These are phyloP conservation scores for Labyrinthula sp. DNA, from an alignment of 352 stramenopile genomes.

Conservation along the genomic window DNA sequence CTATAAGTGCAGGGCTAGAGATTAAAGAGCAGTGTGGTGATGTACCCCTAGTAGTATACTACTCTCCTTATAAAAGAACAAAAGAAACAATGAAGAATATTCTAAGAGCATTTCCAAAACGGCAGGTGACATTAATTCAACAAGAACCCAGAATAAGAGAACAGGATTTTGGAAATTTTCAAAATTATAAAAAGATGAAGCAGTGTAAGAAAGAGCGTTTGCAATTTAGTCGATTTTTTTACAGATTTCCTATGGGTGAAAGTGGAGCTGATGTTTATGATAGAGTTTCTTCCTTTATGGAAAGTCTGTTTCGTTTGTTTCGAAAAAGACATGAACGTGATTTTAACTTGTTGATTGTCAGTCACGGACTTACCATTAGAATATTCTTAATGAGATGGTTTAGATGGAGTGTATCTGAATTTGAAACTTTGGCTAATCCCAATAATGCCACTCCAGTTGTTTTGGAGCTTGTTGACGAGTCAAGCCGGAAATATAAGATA, in stretches of 20 bases:
- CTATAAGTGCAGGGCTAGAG: constrained; percentile 42
- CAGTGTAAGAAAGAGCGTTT: constrained; percentile 27
- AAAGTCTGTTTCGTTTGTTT: constrained; percentile 59
- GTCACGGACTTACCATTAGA: constrained; percentile 56
- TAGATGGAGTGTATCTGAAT: constrained; percentile 56
- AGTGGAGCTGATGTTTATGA: constrained; percentile 61
- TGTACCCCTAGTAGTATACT: constrained; percentile 43
- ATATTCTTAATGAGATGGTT: constrained; percentile 64
- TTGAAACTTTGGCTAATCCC: constrained; percentile 41
- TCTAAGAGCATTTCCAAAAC: constrained; percentile 31
- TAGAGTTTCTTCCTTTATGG: constrained; percentile 57
- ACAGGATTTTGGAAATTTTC: constrained; percentile 67
- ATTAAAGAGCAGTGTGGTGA: constrained; percentile 54
- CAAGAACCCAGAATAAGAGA: constrained; percentile 61
- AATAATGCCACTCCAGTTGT: constrained; percentile 17
- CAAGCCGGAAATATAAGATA: too few species aligned
- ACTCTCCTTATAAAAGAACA: constrained; percentile 47
- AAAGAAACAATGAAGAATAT: constrained; percentile 62
- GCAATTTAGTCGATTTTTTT: constrained; percentile 58
- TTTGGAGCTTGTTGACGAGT: too few species aligned
- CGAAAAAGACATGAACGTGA: constrained; percentile 41
- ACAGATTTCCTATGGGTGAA: constrained; percentile 57
- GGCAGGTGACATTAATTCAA: constrained; percentile 43
- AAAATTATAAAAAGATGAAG: constrained; percentile 32
- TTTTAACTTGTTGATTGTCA: constrained; percentile 57